Evolutionary conservation across 2,329 filamentous ascomycete genomes (phyloP), one percentile per base, ranked within the genome.

Genomic region (Lachnellula cervina): DNA sequence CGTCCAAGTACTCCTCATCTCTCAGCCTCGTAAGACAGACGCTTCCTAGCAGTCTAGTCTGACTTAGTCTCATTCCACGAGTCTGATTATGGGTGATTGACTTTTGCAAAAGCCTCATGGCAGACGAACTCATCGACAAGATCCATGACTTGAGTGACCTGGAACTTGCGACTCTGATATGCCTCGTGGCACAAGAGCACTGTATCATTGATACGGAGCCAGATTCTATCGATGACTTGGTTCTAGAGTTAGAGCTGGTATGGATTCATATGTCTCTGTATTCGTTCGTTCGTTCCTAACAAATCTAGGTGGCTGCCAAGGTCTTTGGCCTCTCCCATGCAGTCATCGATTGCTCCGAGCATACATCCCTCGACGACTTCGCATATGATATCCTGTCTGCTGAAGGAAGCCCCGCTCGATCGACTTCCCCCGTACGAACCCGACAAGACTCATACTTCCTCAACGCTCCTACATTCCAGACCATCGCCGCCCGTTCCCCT

Each of bases 91-190:
- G 65, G 63, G 40, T 44, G 54, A 49, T 58, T 60, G 56, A 56
- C 2, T 35, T 14, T 43, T 55, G 47, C 17, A 38, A 46, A 17
- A 44, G 64, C 62, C 62, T 69, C 67, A 88, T 88, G 85, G 83
- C 81, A 71, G 76, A 82, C 74, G 77, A 80, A 67, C 72, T 91
- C 59, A 75, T 86, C 59, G 77, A 81, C 60, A 87, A 87, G 71
- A 81, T 95, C 64, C 88, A 92, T 68, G 80, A 83, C 63, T 78
- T 97, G 60, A 89, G 87, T 67, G 92, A 97, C 74, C 79, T 97
- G 42, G 92, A 97, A 73, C 82, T 97, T 57, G 94, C 93, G 23
- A 76, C 88, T 14, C 79, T 97, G 42, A 81, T 97, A 50, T 92
- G 88, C 68, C 81, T 97, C 51, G 80, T 91, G 59, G 84, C 86